Percentiles rank a stretch among this genome's conserved stretches.
Conservation (phyloP, 1,284 basidiomycete species). For the Spongiforma sp. region DNA sequence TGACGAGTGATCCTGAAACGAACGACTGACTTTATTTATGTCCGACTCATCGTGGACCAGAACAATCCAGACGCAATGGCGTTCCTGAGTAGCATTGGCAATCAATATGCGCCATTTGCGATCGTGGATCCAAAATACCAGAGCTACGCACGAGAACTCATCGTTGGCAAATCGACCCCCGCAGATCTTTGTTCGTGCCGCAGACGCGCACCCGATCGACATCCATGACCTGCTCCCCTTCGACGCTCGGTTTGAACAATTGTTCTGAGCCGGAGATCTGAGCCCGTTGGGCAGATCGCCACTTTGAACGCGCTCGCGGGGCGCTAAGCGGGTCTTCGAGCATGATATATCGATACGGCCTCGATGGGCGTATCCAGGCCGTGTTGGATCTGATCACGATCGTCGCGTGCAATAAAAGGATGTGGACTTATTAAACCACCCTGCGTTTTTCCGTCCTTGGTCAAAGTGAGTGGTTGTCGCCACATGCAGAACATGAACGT, state of each 20-base stretch:
- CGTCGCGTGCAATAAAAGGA: too few species aligned
- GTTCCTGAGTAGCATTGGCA: conserved; percentile 68
- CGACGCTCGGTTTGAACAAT: conserved; percentile 72
- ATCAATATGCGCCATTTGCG: conserved; percentile 61
- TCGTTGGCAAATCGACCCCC: conserved; percentile 67
- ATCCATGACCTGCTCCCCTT: conserved; percentile 73
- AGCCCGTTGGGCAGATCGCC: conserved; percentile 43
- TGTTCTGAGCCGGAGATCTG: conserved; percentile 69
- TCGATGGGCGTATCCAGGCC: too few species aligned
- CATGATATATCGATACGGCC: too few species aligned
- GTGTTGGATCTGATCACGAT: too few species aligned
- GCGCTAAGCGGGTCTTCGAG: too few species aligned
- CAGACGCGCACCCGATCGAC: conserved; percentile 65
- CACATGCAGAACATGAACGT: too few species aligned
- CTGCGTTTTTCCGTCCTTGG: too few species aligned
- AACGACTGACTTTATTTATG: too few species aligned
- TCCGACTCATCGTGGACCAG: conserved; percentile 36
- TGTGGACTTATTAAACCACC: too few species aligned
- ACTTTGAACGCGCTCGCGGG: conserved; percentile 52
- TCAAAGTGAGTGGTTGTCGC: too few species aligned
- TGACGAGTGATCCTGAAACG: too few species aligned
- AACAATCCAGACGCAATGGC: conserved; percentile 63
- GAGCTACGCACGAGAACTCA: conserved; percentile 45
- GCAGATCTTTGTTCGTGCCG: conserved; percentile 63
- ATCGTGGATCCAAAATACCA: conserved; percentile 56